Conservation (phyloP, 768 basidiomycete genomes). For the Mycena metata region DNA sequence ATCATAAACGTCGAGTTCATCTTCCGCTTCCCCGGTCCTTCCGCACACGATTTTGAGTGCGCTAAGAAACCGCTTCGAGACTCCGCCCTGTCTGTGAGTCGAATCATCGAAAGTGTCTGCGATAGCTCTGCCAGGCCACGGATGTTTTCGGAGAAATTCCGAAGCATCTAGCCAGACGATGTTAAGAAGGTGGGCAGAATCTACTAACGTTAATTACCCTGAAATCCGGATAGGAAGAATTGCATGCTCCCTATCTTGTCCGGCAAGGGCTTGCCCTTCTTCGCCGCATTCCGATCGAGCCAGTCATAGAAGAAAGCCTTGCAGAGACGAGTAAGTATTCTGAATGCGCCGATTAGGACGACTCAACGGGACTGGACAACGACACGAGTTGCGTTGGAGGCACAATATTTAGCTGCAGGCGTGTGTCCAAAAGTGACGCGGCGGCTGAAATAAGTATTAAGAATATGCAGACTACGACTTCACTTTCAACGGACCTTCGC, state of each 20-base stretch:
- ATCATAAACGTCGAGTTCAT: slow-evolving; percentile 63
- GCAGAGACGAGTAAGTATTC: slow-evolving; percentile 8
- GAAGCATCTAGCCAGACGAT: slow-evolving; percentile 73
- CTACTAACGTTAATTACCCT: slow-evolving; percentile 58
- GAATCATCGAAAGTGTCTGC: slow-evolving; percentile 90
- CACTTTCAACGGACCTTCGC: slow-evolving; percentile 26
- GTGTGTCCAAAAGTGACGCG: slow-evolving; percentile 84
- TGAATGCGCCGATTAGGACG: slow-evolving; percentile 14
- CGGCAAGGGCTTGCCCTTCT: slow-evolving; percentile 86
- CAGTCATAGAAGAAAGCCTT: slow-evolving; percentile 95
- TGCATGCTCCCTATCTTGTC: slow-evolving; percentile 95
- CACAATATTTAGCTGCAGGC: slow-evolving; percentile 83
- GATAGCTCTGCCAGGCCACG: slow-evolving; percentile 89
- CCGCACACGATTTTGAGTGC: slow-evolving; percentile 89
- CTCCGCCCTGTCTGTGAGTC: slow-evolving; percentile 77
- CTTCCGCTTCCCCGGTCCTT: slow-evolving; percentile 79
- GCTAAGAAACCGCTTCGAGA: slow-evolving; percentile 76
- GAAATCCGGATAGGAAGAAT: slow-evolving; percentile 86
- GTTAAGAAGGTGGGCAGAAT: not conserved
- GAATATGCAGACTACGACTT: not conserved
- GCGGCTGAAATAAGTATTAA: slow-evolving; percentile 70
- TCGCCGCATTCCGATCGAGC: slow-evolving; percentile 84
- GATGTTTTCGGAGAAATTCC: slow-evolving; percentile 87
- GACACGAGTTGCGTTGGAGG: slow-evolving; percentile 89
- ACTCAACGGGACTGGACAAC: slow-evolving; percentile 78